phyloP scores from a whole-genome alignment of 1,284 basidiomycete genomes.

The Boletus calvinii region DNA sequence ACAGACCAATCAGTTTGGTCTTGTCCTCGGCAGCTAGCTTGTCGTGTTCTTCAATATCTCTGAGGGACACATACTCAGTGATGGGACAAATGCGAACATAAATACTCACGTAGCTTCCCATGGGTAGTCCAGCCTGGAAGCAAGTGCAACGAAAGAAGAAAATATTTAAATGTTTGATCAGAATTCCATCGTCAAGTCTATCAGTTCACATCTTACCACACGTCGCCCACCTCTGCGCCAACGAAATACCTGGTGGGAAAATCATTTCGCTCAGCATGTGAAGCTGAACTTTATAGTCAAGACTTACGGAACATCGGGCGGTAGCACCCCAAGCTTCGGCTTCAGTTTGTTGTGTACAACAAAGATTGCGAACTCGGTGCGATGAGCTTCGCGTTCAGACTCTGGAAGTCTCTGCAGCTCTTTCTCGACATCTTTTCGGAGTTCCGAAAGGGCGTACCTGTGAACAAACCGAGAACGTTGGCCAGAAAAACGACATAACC shows the following conservation, averaged over 20 bases:
- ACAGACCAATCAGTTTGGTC: conserved; percentile 12
- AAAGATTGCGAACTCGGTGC: conserved; percentile 86
- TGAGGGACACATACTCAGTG: conserved; percentile 30
- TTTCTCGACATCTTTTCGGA: conserved; percentile 81
- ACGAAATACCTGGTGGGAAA: conserved; percentile 57
- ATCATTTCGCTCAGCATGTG: conserved; percentile 8
- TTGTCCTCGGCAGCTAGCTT: conserved; percentile 48
- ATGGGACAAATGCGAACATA: conserved; percentile 12
- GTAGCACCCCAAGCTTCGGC: conserved; percentile 74
- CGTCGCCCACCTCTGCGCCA: conserved; percentile 64
- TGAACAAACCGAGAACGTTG: conserved; percentile 8
- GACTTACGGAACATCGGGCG: conserved; percentile 62
- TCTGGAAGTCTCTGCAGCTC: conserved; percentile 67
- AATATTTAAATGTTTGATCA: conserved; percentile 7
- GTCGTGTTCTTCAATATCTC: conserved; percentile 80
- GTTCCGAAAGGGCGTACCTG: conserved; percentile 86
- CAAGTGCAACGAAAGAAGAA: conserved; percentile 6
- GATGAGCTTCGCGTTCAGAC: conserved; percentile 66
- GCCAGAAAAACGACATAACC: not conserved
- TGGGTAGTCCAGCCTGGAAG: conserved; percentile 75
- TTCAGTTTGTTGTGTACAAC: conserved; percentile 96
- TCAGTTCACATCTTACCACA: conserved; percentile 46
- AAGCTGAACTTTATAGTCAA: not conserved
- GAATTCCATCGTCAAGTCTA: conserved; percentile 11
- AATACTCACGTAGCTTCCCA: conserved; percentile 72